A percentile compares a stretch with the other conserved stretches of the same genome.
phyloP scores from a whole-genome alignment of 805 yeast species.

The Hanseniaspora lachancei region DNA sequence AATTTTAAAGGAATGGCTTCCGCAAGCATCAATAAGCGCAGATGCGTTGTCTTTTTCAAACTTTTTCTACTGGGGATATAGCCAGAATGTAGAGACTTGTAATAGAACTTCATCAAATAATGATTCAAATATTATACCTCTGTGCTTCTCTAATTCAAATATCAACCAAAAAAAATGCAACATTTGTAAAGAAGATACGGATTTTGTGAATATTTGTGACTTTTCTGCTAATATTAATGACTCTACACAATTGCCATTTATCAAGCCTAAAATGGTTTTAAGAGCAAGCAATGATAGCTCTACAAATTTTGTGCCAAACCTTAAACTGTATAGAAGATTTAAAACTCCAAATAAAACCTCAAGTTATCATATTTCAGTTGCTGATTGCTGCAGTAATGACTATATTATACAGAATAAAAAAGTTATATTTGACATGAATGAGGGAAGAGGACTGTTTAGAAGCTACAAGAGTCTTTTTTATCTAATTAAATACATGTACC shows the following conservation, averaged over 20 bases:
- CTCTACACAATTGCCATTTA: background rate
- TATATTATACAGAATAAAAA: background rate
- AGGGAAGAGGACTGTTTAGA: background rate
- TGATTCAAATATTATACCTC: background rate
- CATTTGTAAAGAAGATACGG: background rate
- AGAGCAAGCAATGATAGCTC: background rate
- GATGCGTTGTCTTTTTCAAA: slow-evolving; percentile 1
- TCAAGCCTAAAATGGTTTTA: background rate
- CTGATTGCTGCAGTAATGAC: background rate
- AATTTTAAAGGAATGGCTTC: slow-evolving; percentile 2
- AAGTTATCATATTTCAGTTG: background rate
- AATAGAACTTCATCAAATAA: background rate
- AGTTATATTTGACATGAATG: background rate
- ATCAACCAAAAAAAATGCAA: background rate
- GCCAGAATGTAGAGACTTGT: background rate
- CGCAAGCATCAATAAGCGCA: background rate
- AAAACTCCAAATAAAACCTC: background rate
- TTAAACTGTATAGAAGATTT: background rate
- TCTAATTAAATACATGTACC: background rate
- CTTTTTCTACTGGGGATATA: slow-evolving; percentile 8
- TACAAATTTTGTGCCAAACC: background rate
- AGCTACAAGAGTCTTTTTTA: background rate
- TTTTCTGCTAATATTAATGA: background rate
- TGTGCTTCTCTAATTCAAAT: background rate
- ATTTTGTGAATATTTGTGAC: background rate